Evolutionary conservation across 495 filamentous ascomycete species (phyloP), one percentile per base, ranked within the genome.

Genomic region (Collariella sp.): DNA sequence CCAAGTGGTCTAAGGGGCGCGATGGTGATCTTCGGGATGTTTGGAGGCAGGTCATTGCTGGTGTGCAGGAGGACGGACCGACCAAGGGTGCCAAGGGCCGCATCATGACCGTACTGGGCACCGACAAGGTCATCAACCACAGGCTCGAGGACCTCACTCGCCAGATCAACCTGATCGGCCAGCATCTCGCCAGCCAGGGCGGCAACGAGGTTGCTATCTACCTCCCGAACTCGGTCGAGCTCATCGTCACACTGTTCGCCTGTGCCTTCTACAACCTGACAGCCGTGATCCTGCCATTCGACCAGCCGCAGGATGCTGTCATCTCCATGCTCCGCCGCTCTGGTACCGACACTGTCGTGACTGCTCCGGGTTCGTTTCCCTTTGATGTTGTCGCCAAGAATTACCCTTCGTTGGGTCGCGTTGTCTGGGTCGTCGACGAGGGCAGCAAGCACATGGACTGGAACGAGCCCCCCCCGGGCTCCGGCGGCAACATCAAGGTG

Each of bases 11-110:
- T 0, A 76, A 76, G 54, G 91, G 91, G 19, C 80, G 85, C 59
- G 83, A 93, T 66, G 93, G 93, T 16, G 93, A 99, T 58, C 75
- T 99, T 52, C 80, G 93, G 43, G 93, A 99, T 67, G 76, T 99
- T 43, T 99, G 93, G 93, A 84, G 83, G 52, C 76, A 82, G 63
- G 87, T 85, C 38, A 70, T 86, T 15, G 76, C 76, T 38, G 88
- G 88, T 36, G 71, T 74, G 4, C 67, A 84, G 48, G 75, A 78
- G 20, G 80, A 83, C 33, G 81, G 82, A 13, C 70, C 76, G 19
- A 59, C 71, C 34, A 73, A 79, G n/a, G 79, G 80, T 40, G 75
- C 80, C 45, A 80, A 79, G 59, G 88, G 88, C 43, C 87, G 82
- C 64, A 82, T 99, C 46, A 70, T 90, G 41, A 95, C 88, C 1